phyloP scores from a whole-genome alignment of 495 filamentous ascomycete genomes.

The Cairneyella variabilis region DNA sequence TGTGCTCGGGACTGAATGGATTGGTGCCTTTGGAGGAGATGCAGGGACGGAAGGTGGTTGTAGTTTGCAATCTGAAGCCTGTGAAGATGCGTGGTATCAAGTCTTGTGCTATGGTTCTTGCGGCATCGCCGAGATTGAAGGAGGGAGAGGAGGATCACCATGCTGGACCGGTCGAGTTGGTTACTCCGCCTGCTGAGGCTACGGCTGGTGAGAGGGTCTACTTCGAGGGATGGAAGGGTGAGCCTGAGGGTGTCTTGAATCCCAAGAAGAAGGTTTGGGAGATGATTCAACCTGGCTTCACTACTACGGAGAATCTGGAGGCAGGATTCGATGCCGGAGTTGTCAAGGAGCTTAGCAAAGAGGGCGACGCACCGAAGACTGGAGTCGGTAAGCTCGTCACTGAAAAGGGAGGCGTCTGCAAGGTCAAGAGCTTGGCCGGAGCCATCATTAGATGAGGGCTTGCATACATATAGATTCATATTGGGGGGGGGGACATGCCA shows the following conservation, averaged over 20 bases:
- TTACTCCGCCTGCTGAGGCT: conserved; percentile 75
- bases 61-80: conserved; percentile 96
- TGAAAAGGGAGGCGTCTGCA: conserved; percentile 67
- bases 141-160: conserved; percentile 82
- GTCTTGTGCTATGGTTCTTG: conserved; percentile 91
- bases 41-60: conserved; percentile 91
- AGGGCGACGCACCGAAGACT: conserved; percentile 52
- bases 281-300: conserved; percentile 90
- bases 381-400: conserved; percentile 67
- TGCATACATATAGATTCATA: too few species aligned
- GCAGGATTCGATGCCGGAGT: conserved; percentile 70
- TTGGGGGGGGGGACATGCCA: too few species aligned
- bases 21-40: conserved; percentile 89
- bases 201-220: conserved; percentile 79
- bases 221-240: conserved; percentile 91
- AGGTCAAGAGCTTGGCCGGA: conserved; percentile 56
- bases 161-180: conserved; percentile 88
- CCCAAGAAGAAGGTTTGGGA: conserved; percentile 99
- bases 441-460: conserved; percentile 23
- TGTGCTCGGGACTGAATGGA: conserved; percentile 94
- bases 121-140: conserved; percentile 74
- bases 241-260: conserved; percentile 90
- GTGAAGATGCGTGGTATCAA: conserved; percentile 99
- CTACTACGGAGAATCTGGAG: conserved; percentile 71
- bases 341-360: conserved; percentile 57